Evolutionary conservation across 306 rosid genomes (phyloP), one percentile per base, ranked within the genome.

Genomic region (Dicorynia guianensis): DNA sequence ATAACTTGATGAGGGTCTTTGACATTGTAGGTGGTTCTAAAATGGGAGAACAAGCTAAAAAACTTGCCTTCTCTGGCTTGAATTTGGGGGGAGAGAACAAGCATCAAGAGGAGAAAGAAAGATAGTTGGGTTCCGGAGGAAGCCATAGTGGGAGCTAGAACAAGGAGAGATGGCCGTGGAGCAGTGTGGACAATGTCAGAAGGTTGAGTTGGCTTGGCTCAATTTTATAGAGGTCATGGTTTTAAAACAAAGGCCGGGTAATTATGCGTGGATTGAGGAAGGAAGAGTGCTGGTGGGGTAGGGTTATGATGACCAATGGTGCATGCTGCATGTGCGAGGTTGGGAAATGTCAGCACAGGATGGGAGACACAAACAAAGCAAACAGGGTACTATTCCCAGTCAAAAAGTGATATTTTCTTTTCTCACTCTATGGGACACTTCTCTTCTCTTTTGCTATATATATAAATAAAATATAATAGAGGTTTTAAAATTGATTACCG

Each of bases 181-280:
- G 30, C 30, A 25, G 30, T 58, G 40, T 60, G 53, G 50, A 48
- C 65, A 61, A 46, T 83, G 79, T 58, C 65, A 11, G 47, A 38
- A 62, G 19, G 67, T 49, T 43, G 35, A 44, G 18, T 44, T 33
- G 63, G 69, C 60, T 35, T 7, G 36, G 71, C 10, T 75, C 63
- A 69, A 2, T 71, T 82, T 88, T 88, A 84, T 88, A 86, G 64
- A 79, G 36, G 20, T 9, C n/a, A 0, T 0, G 17, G 30, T 46
- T 48, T 11, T 14, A 8, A 42, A 20, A 20, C 14, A 70, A 69
- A 49, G 34, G 66, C 66, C 85, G 80, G 42, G 44, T 60, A 74
- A 80, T 85, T 73, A 69, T 85, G 97, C 93, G 91, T 1, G 77
- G 90, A 86, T 88, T 89, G 89, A 81, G 96, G 96, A 77, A 76